phyloP scores from a whole-genome alignment of 2,329 filamentous ascomycete species.

The Podosphaera fusca region DNA sequence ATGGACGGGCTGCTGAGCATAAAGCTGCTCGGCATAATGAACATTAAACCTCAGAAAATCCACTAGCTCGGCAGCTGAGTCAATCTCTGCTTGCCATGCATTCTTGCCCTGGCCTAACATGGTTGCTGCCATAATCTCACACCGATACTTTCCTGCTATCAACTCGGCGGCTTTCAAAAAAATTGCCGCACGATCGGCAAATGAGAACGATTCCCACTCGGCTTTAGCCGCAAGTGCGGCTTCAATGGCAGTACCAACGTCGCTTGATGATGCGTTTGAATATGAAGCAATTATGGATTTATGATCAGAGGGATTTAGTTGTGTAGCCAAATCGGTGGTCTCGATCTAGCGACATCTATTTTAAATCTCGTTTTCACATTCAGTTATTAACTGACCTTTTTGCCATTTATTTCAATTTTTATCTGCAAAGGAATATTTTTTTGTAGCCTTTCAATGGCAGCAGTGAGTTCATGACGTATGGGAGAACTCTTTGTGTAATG shows the following conservation, averaged over 20 bases:
- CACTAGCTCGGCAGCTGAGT: slow-evolving; percentile 72
- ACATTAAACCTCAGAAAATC: slow-evolving; percentile 94
- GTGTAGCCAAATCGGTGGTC: slow-evolving; percentile 39
- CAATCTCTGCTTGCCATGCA: slow-evolving; percentile 97
- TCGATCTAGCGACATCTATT: slow-evolving; percentile 28
- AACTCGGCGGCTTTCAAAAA: slow-evolving; percentile 93
- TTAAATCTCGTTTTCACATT: background rate
- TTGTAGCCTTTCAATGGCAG: slow-evolving; percentile 48
- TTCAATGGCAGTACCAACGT: slow-evolving; percentile 62
- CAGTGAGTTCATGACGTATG: slow-evolving; percentile 52
- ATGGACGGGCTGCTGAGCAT: slow-evolving; percentile 66
- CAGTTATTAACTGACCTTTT: slow-evolving; percentile 32
- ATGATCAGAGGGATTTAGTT: slow-evolving; percentile 69
- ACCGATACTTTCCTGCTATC: slow-evolving; percentile 77
- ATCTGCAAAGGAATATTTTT: slow-evolving; percentile 50
- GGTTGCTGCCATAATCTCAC: slow-evolving; percentile 87
- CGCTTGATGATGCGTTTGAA: slow-evolving; percentile 52
- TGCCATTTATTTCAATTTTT: slow-evolving; percentile 63
- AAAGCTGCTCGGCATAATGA: slow-evolving; percentile 77
- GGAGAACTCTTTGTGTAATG: slow-evolving; percentile 68
- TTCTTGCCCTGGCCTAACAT: slow-evolving; percentile 97
- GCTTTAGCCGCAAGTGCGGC: slow-evolving; percentile 68
- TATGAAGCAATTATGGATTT: slow-evolving; percentile 56
- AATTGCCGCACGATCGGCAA: slow-evolving; percentile 73
- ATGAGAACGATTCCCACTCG: slow-evolving; percentile 68